Evolutionary conservation across 331 rosid genomes (phyloP), one percentile per base, ranked within the genome.

Genomic region (Quercus tomentella): DNA sequence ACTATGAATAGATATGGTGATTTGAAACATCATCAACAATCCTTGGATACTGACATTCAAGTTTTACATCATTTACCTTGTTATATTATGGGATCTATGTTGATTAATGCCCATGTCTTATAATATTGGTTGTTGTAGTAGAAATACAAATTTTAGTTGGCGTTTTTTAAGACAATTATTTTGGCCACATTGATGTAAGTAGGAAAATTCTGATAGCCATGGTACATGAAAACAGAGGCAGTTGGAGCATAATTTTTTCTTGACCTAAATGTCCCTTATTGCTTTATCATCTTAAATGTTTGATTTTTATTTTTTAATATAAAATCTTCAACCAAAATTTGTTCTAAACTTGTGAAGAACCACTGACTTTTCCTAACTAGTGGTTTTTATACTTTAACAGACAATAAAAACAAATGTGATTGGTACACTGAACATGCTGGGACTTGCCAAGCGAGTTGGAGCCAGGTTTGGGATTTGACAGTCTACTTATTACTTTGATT

Each of bases 341-440:
- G 10, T 8, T 33, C 5, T 22, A 21, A 7, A n/a, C 5, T 22
- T 58, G 16, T 49, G 54, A 49, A 49, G 54, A 49, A 49, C 17
- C 17, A 11, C 54, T 11, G 54, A 49, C 1, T 3, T 49, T 1
- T 49, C 54, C 54, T 49, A 49, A 49, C 54, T 49, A 49, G 5
- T 49, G 12, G 57, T 56, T 61, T 68, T 79, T 5, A 71, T 76
- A 72, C 41, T 45, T 67, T 73, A 79, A 35, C 97, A 94, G 97
- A 94, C 98, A 9, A 94, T 90, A 81, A 94, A 94, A 90, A 94
- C 97, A 69, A 94, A 94, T 82, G 97, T 94, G 74, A 92, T 94
- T 54, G 98, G 98, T 80, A 94, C 98, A 4, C 74, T 94, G 80
- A 94, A 94, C 82, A 94, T 94, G 98, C 93, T 94, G 70, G 97